Evolutionary conservation across 805 yeast species (phyloP).

Genomic region (Cyberlindnera amylophila): DNA sequence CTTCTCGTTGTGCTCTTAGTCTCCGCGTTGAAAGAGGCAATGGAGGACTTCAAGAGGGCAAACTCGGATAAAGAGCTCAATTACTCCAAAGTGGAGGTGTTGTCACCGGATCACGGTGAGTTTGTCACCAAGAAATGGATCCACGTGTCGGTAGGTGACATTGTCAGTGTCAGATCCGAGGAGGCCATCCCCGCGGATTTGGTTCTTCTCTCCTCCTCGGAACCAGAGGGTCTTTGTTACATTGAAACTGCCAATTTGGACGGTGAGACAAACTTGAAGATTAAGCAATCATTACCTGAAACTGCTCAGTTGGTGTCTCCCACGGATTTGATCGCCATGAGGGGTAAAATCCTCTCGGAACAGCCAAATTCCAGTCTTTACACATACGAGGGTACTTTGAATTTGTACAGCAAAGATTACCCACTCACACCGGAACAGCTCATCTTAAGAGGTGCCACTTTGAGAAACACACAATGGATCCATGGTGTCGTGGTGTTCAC

Average conservation of each 20-base stretch:
- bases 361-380: slow-evolving; percentile 92
- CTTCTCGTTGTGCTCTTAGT: slow-evolving; percentile 78
- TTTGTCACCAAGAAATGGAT: slow-evolving; percentile 77
- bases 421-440: slow-evolving; percentile 89
- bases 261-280: slow-evolving; percentile 95
- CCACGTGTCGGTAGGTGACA: slow-evolving; percentile 85
- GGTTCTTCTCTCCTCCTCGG: slow-evolving; percentile 81
- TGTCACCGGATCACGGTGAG: slow-evolving; percentile 50
- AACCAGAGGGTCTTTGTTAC: slow-evolving; percentile 96
- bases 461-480: slow-evolving; percentile 93
- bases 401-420: slow-evolving; percentile 52
- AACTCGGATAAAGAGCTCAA: slow-evolving; percentile 87
- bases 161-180: slow-evolving; percentile 78
- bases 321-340: slow-evolving; percentile 45
- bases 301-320: slow-evolving; percentile 73
- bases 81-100: slow-evolving; percentile 66
- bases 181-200: slow-evolving; percentile 95
- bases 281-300: slow-evolving; percentile 81
- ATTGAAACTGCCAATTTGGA: slow-evolving; percentile 97
- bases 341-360: slow-evolving; percentile 72
- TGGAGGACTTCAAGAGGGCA: slow-evolving; percentile 88
- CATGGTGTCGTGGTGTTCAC: slow-evolving; percentile 92
- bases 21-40: slow-evolving; percentile 86
- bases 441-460: slow-evolving; percentile 89
- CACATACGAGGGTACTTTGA: slow-evolving; percentile 85